Base-by-base conservation (phyloP, 352 stramenopile species). In the Phytophthora macrochlamydospora region DNA sequence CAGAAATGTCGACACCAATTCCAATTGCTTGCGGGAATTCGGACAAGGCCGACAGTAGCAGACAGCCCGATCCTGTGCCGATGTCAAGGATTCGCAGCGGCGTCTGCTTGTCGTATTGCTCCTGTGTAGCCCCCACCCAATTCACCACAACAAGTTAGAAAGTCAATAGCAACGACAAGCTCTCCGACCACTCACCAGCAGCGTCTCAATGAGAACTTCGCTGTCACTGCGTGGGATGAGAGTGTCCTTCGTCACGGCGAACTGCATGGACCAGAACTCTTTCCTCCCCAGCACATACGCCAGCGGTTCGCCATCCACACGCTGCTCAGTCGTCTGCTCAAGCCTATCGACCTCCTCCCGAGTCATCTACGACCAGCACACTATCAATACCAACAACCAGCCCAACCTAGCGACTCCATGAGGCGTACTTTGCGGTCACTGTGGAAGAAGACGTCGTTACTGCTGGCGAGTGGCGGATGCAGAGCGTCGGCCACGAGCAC, bases 171-270 rank as follows among this genome's bases (percentile, higher is more conserved):
- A 9, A 45, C 3, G n/a, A 43, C 33, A 51, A 56, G 2, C 18
- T 8, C 6, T 12, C 1, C 7, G 33, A 14, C n/a, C 29, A 62
- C 77, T 49, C 58, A 92, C 84, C 60, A 75, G 48, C 5, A 93
- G 66, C 37, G 81, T 84, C 30, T 95, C 85, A 59, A 95, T 83
- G 5, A 95, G 78, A 24, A 91, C 73, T 72, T 95, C 87, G 50
- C 83, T 93, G 56, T 95, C 87, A 37, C 75, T 88, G n/a, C 87
- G 83, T 35, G 87, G 87, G 55, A 95, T 93, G 35, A 95, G 78
- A 30, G 85, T 93, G 18, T 87, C 76, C 1, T 45, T 67, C 0
- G 80, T 76, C 14, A 93, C 82, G 31, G 35, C 12, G 32, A 93
- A 85, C 2, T 74, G 56, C 46, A 93, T 63, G 1, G 83, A 92